A percentile compares a stretch with the other conserved stretches of the same genome.
Conservation (phyloP, 2,329 filamentous ascomycete species). For the Fusarium odoratissimum region DNA sequence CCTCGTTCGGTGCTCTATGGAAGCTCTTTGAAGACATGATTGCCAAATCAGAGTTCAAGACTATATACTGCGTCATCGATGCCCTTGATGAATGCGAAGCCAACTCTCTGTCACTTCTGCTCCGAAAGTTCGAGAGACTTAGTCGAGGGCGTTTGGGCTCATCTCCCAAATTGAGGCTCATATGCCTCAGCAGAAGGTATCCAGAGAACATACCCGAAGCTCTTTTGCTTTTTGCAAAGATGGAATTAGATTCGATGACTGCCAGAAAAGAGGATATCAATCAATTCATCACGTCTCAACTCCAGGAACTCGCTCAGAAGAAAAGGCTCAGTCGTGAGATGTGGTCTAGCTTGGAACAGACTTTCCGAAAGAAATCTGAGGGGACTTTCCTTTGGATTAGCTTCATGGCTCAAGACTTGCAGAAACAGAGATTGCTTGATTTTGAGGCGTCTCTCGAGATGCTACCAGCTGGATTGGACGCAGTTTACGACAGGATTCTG, state of each 20-base stretch:
- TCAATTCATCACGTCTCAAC: background rate
- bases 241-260: background rate
- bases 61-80: slow-evolving; percentile 4
- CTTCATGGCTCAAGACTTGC: background rate
- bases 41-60: fast-evolving
- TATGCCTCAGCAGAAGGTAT: background rate
- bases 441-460: fast-evolving
- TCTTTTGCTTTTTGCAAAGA: fast-evolving
- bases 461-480: background rate
- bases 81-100: slow-evolving; percentile 20
- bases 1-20: background rate
- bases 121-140: background rate
- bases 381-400: slow-evolving; percentile 7
- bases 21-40: background rate
- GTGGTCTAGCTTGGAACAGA: background rate
- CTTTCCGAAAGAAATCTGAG: background rate
- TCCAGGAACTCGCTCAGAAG: background rate
- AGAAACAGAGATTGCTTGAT: background rate
- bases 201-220: background rate
- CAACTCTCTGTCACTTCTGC: fast-evolving
- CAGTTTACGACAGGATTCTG: background rate
- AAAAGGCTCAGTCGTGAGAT: background rate
- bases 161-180: background rate
- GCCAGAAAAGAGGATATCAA: background rate
- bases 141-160: fast-evolving